phyloP scores from a whole-genome alignment of 768 basidiomycete species.

The Amanita subjunquillea region DNA sequence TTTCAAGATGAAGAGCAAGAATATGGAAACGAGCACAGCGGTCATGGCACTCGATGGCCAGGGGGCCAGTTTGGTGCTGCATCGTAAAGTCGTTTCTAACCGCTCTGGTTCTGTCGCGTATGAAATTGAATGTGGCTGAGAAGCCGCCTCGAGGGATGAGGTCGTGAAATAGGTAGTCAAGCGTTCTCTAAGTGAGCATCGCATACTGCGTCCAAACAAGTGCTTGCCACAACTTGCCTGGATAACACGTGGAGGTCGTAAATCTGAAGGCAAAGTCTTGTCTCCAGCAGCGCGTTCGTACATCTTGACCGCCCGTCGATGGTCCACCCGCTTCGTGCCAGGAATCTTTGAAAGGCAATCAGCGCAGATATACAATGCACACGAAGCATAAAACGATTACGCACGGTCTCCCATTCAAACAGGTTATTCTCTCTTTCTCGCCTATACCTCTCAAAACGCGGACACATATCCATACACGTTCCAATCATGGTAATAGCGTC shows the following conservation, averaged over 20 bases:
- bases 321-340: slow-evolving; percentile 79
- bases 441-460: slow-evolving; percentile 85
- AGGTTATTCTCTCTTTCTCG: slow-evolving; percentile 86
- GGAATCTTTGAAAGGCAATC: slow-evolving; percentile 47
- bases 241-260: slow-evolving; percentile 79
- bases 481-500: slow-evolving; percentile 91
- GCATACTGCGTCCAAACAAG: slow-evolving; percentile 2
- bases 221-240: slow-evolving; percentile 36
- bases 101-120: slow-evolving; percentile 85
- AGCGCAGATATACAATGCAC: slow-evolving; percentile 25
- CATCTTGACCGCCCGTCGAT: slow-evolving; percentile 82
- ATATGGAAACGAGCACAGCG: slow-evolving; percentile 94
- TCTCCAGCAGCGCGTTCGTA: slow-evolving; percentile 94
- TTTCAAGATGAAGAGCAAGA: slow-evolving; percentile 60
- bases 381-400: slow-evolving; percentile 27
- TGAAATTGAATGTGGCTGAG: slow-evolving; percentile 64
- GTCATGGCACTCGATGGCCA: slow-evolving; percentile 86
- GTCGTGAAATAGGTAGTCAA: slow-evolving; percentile 88
- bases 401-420: slow-evolving; percentile 76
- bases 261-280: slow-evolving; percentile 83
- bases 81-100: slow-evolving; percentile 93
- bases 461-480: slow-evolving; percentile 91
- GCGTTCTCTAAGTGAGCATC: slow-evolving; percentile 46
- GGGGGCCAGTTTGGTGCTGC: slow-evolving; percentile 68
- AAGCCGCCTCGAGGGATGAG: slow-evolving; percentile 67